Base-by-base conservation (phyloP, 441 rosid species). In the Populus hybrid region DNA sequence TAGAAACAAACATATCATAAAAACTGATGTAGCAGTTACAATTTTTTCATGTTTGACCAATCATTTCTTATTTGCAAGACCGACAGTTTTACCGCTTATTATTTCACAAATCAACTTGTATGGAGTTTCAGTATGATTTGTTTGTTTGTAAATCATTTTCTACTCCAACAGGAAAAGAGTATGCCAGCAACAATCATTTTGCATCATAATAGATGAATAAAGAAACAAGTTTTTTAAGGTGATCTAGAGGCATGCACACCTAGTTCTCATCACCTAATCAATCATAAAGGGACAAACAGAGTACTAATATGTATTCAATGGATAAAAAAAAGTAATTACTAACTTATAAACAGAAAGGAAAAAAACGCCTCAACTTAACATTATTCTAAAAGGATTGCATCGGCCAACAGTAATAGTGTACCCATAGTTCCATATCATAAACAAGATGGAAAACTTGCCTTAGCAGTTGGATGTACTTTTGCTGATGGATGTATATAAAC, bases 401-500 rank as follows among this genome's bases (percentile, higher is more conserved):
- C 6, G 14, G 42, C 59, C 70, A 32, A 38, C 32, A 19, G 42
- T 63, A 38, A 14, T 1, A 46, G 14, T 46, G 23, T 61, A 69
- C 26, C 28, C 6, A 21, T 32, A 26, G 16, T 79, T 40, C 30
- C 61, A 24, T 61, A 57, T 46, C 16, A 74, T 32, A 70, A 78
- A 72, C 61, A 42, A 79, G 76, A 68, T 38, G 21, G 28, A 77
- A 77, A 79, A 75, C 35, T 74, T 79, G 92, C 99, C 97, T 95
- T 94, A 0, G 99, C 97, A 82, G 94, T 95, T 77, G 94, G 94
- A 83, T 95, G 98, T 40, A 92, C 91, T 90, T 95, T 93, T 63
- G 99, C 99, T 46, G 99, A 95, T 79, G 99, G 99, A 75, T 95
- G 99, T 84, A 95, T 82, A 79, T 83, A 90, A 76, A 95, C 99